These are phyloP conservation scores for Eleusine indica DNA, from an alignment of 176 grass and related monocot genomes.

Conservation along the genomic window DNA sequence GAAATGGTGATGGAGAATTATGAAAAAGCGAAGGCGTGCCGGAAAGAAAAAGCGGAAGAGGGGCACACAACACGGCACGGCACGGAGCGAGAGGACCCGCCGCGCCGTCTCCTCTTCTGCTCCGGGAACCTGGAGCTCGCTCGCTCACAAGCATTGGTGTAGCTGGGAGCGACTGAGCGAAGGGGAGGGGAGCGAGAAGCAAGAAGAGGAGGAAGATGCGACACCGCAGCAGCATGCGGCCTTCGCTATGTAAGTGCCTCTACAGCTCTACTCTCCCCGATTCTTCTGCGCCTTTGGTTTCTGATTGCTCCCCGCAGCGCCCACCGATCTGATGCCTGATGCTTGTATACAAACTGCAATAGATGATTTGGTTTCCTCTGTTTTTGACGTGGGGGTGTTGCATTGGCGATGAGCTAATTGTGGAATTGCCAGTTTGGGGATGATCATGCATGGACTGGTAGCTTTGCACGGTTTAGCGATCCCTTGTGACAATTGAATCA, in stretches of 20 bases:
- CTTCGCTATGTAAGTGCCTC: constrained; percentile 31
- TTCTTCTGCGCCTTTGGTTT: background rate
- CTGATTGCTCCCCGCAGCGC: background rate
- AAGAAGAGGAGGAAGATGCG: background rate
- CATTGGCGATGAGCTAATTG: constrained; percentile 1
- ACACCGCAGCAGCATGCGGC: constrained; percentile 31
- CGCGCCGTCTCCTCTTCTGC: constrained; percentile 23
- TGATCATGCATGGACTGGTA: background rate
- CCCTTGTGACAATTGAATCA: background rate
- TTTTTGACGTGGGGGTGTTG: background rate
- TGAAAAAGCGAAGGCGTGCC: constrained; percentile 34
- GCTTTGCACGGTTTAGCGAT: background rate
- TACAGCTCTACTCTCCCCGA: background rate
- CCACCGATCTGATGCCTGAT: constrained; percentile 16
- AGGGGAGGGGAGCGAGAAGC: background rate
- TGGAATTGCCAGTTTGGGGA: background rate
- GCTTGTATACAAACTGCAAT: background rate
- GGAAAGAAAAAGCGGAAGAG: background rate
- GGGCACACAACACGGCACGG: background rate
- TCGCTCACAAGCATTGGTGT: background rate
- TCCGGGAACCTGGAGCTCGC: constrained; percentile 11
- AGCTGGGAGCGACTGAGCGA: background rate
- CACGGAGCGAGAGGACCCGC: background rate
- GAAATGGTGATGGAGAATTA: background rate
- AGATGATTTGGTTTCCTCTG: background rate